Base-by-base conservation (phyloP, 2,329 filamentous ascomycete species). In the Beauveria asiatica region DNA sequence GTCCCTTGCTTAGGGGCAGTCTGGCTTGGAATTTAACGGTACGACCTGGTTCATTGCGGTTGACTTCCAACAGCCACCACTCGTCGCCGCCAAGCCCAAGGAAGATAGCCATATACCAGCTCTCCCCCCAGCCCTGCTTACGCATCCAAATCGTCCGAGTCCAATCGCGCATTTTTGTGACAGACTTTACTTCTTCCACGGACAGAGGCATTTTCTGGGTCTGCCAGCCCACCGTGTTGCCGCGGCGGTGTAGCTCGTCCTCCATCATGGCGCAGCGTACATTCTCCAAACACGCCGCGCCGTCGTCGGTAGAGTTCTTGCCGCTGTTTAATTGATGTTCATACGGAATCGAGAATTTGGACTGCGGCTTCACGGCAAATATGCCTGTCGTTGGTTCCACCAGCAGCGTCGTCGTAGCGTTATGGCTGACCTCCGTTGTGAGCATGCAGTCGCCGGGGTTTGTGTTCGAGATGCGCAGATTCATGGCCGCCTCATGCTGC, bases 371-470 rank as follows among this genome's bases (percentile, higher is more conserved):
- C 42, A 96, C 73, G 10, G 85, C 83, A 63, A 92, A 87, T 11
- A 80, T 75, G n/a, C 94, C 94, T 0, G 89, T 92, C 27, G 89
- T 84, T 0, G 88, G 85, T 65, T 96, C 90, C 51, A 97, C 79
- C 19, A 83, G 80, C 30, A 96, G 72, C 6, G 78, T 82, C 39
- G 88, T 74, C 42, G 78, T 75, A 59, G 84, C 80, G 27, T 80
- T 76, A n/a, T 79, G 77, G 5, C 88, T 88, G 30, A 96, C 76
- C 64, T 89, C 86, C 65, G 93, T 80, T 37, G 78, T 79, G 57
- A 97, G 77, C 37, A 74, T 78, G 50, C 88, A 92, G 42, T 88
- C 80, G 13, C 81, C 80, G 1, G 90, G 86, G 53, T 90, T 83
- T 1, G 77, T 76, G 7, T 75, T 72, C 16, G 86, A 88, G 21